phyloP scores from a whole-genome alignment of 1,284 basidiomycete species.

The Cutaneotrichosporon cavernicola region DNA sequence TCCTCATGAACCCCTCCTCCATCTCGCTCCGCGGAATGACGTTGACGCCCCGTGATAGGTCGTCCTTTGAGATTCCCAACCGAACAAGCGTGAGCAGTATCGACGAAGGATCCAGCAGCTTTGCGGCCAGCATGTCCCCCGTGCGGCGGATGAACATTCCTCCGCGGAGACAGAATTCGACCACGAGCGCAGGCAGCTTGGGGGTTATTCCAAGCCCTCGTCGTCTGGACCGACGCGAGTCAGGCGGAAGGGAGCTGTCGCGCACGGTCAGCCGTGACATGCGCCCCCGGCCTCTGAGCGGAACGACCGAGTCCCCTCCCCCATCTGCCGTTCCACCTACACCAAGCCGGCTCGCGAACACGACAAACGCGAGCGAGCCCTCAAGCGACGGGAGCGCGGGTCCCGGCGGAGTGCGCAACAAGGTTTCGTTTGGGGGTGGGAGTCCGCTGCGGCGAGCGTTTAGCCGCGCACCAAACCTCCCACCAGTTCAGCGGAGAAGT shows the following conservation, averaged over 20 bases:
- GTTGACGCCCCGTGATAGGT: constrained; percentile 39
- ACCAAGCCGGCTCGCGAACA: background rate
- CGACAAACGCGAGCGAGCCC: constrained; percentile 8
- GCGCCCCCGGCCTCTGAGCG: constrained; percentile 1
- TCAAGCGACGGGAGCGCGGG: constrained; percentile 1
- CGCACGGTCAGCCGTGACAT: constrained; percentile 12
- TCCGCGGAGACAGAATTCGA: constrained; percentile 8
- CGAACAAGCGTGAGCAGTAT: constrained; percentile 21
- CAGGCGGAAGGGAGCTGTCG: background rate
- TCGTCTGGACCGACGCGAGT: constrained; percentile 13
- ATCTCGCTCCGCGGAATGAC: constrained; percentile 38
- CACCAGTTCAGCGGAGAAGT: constrained; percentile 11
- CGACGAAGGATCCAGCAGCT: constrained; percentile 7
- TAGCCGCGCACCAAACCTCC: background rate
- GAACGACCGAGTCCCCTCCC: background rate
- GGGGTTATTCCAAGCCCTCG: constrained; percentile 7
- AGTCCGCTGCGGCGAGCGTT: constrained; percentile 32
- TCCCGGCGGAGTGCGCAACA: constrained; percentile 5
- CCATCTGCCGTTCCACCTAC: background rate
- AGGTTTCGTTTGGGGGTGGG: constrained; percentile 35
- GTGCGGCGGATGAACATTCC: constrained; percentile 12
- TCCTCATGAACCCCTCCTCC: constrained; percentile 41
- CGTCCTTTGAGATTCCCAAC: constrained; percentile 35
- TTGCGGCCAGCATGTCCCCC: background rate
- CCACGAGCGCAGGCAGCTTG: background rate